phyloP scores from a whole-genome alignment of 2,329 filamentous ascomycete species.

The Orbilia blumenaviensis region DNA sequence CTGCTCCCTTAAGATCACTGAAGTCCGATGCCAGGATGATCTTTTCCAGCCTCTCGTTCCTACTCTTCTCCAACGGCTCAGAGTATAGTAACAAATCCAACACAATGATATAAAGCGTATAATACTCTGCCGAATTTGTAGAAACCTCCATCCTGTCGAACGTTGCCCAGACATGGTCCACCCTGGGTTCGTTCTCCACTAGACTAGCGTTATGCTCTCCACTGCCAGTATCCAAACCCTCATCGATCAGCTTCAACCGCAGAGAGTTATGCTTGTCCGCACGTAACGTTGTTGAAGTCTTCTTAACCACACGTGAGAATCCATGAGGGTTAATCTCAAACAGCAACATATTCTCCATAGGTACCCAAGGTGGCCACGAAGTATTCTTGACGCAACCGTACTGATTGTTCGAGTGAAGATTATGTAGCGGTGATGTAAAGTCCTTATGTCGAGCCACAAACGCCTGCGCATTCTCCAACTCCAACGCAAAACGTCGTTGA shows the following conservation, averaged over 20 bases:
- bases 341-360: conserved; percentile 98
- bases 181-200: conserved; percentile 75
- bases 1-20: conserved; percentile 91
- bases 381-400: conserved; percentile 87
- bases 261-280: conserved; percentile 99
- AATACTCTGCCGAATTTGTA: conserved; percentile 97
- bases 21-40: conserved; percentile 99
- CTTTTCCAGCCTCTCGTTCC: conserved; percentile 92
- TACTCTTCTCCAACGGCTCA: conserved; percentile 96
- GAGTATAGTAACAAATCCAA: conserved; percentile 94
- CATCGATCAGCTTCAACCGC: conserved; percentile 95
- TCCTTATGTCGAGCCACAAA: conserved; percentile 96
- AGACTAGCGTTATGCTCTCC: conserved; percentile 63
- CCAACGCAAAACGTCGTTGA: conserved; percentile 89
- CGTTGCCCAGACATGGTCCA: conserved; percentile 96
- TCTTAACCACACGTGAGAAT: conserved; percentile 96
- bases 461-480: conserved; percentile 98
- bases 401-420: conserved; percentile 91
- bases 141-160: conserved; percentile 94
- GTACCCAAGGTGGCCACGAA: conserved; percentile 97
- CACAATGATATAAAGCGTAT: conserved; percentile 97
- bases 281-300: conserved; percentile 90
- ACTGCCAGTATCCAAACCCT: conserved; percentile 68
- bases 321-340: conserved; percentile 93
- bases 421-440: conserved; percentile 82